Base-by-base conservation (phyloP, 176 grass and related monocot genomes). In the Eleusine coracana region DNA sequence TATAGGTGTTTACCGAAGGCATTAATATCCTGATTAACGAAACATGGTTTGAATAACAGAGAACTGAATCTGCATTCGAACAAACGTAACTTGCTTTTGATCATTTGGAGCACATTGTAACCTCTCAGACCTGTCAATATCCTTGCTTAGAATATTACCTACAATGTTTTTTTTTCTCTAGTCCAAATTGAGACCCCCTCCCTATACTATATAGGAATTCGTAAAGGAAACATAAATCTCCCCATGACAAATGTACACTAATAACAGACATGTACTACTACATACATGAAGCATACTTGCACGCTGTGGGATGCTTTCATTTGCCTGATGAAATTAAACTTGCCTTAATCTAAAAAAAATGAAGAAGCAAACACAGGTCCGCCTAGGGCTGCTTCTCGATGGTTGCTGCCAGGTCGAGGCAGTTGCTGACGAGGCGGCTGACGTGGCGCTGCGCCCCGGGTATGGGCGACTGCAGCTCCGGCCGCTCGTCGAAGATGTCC, bases 371-470 rank as follows among this genome's bases (percentile, higher is more conserved):
- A 12, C 7, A 46, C 4, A 42, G 16, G 71, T 48, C 48, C 50
- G 14, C 20, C 69, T 71, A 80, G 18, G 46, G 58, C 25, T 67
- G 40, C 38, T 76, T 49, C 85, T 65, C 78, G 45, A 92, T 83
- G 79, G 52, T 74, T 41, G 90, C 20, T n/a, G 90, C 90, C 51
- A 92, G 59, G 61, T 88, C 86, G 52, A 92, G 75, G 68, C 86
- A 88, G 83, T 88, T 88, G 83, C 54, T 88, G 79, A 92, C 79
- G 68, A 92, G 86, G 51, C 86, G 86, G 44, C 10, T 58, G 78
- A 92, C 6, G 44, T 86, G 86, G 62, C 62, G 63, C 82, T 83
- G 78, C 23, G 70, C 52, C 60, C 75, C 62, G 3, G 48, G 51
- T 66, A 88, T 79, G 42, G 86, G 79, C 27, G 78, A 75, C 25